Evolutionary conservation across 2,329 filamentous ascomycete genomes (phyloP), one percentile per base, ranked within the genome.

Genomic region (Rutstroemia sp.): DNA sequence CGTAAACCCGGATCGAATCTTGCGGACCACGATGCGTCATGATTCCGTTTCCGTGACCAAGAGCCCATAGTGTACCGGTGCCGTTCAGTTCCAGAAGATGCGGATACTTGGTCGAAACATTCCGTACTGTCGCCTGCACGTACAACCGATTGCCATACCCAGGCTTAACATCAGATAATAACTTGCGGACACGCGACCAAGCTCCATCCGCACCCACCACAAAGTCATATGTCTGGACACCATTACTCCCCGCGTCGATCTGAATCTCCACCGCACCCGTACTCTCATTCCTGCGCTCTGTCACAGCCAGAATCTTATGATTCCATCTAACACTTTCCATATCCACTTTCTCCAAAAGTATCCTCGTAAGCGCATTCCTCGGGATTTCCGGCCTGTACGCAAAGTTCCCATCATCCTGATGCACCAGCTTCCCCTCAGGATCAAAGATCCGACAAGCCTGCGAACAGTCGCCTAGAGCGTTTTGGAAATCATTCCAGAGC

Each of bases 181-280:
- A 16, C 3, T 58, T n/a, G 2, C 76, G 70, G 3, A 75, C 64
- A 45, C 65, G 70, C 14, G 63, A 71, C 71, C 71, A 74, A 1
- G 72, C 70, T 6, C 73, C 73, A 62, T 72, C 71, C 0, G 71
- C 91, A 14, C 73, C 73, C 23, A 73, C 63, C 8, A 72, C 69
- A 3, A 73, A 55, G 55, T 74, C 73, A 48, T 67, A 74, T 7
- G 49, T 34, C 14, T 49, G 25, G n/a, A 44, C 51, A 16, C 48
- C 52, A 27, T 50, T 44, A 3, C 12, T 12, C 3, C 39, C 44
- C 7, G 44, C 23, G 27, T 21, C 34, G 25, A 39, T 10, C 19
- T n/a, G n/a, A 9, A 57, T 54, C 16, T 30, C 34, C 1, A 44
- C n/a, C 5, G 61, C 39, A 12, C 30, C 30, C 10, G 30, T 34